Base-by-base conservation (phyloP, 306 rosid species). In the Trifolium repens region DNA sequence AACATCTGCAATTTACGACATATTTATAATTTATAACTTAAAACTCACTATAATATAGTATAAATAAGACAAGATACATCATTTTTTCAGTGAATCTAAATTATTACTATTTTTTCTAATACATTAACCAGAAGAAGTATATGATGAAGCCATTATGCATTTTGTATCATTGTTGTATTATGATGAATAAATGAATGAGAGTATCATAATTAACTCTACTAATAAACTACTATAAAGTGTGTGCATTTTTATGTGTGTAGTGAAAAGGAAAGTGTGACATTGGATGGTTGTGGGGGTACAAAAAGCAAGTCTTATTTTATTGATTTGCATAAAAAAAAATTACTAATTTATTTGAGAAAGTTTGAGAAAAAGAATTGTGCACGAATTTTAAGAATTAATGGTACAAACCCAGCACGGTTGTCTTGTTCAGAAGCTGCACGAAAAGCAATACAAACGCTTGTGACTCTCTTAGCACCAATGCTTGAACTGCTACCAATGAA, bases 401-500 rank as follows among this genome's bases (percentile, higher is more conserved):
- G 30, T 12, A 72, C 80, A 0, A 16, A 90, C 98, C 97, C 93
- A 47, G 91, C 78, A 74, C 90, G 97, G 88, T 91, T 88, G 84
- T 66, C 80, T 35, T 86, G 93, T 7, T 88, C 87, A 59, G 93
- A 81, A 81, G 89, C 89, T 50, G 96, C 85, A 37, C 97, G 97
- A 85, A 93, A 93, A 73, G 93, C 93, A 70, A 91, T 68, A 82
- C 98, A 93, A 0, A 88, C 84, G 75, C 75, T 84, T 17, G 93
- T 87, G 87, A 93, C 86, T 89, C 98, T 81, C 75, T 89, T 91
- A 72, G 98, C 97, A 3, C 98, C 98, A 55, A 93, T 93, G 90
- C 98, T 93, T 10, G 98, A 93, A 74, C 98, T 93, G 80, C 98
- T 93, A 2, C 96, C 98, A 80, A 88, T 85, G 2, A 93, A 87